phyloP scores from a whole-genome alignment of 2,329 filamentous ascomycete genomes.

The Magnaporthiopsis incrustans region DNA sequence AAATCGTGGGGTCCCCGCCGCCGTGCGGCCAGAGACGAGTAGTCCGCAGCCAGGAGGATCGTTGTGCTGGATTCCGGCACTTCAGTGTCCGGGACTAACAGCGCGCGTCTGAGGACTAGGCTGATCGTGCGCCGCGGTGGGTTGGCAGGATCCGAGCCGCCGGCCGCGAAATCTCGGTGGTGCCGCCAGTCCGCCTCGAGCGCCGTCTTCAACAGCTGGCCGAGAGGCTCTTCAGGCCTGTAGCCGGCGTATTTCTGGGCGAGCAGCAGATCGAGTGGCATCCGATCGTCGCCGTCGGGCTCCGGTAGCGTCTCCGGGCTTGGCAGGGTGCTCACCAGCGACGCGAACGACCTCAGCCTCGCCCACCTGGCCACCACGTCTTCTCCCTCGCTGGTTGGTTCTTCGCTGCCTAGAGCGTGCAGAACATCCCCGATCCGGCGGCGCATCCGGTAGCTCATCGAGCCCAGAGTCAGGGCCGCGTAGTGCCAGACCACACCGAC shows the following conservation, averaged over 20 bases:
- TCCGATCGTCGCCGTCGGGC: too few species aligned
- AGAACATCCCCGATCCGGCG: constrained; percentile 10
- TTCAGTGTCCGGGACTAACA: background rate
- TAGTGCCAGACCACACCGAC: constrained; percentile 26
- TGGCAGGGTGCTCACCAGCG: background rate
- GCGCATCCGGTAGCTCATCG: constrained; percentile 21
- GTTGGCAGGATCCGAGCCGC: background rate
- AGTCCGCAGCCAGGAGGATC: background rate
- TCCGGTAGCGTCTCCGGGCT: background rate
- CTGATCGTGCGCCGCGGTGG: background rate
- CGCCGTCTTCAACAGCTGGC: background rate
- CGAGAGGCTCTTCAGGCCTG: background rate
- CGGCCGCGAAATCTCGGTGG: background rate
- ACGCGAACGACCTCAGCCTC: background rate
- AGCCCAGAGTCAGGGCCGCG: constrained; percentile 17
- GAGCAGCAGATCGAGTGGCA: background rate
- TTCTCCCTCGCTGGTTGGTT: background rate
- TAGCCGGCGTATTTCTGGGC: background rate
- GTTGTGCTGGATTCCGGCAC: background rate
- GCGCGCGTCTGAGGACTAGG: background rate
- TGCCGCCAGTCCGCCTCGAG: background rate
- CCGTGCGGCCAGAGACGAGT: background rate
- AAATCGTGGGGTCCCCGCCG: background rate
- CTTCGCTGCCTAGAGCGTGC: background rate
- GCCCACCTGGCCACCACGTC: background rate